Evolutionary conservation across 495 filamentous ascomycete species (phyloP), one percentile per base, ranked within the genome.

Genomic region (Patellaria atrata): DNA sequence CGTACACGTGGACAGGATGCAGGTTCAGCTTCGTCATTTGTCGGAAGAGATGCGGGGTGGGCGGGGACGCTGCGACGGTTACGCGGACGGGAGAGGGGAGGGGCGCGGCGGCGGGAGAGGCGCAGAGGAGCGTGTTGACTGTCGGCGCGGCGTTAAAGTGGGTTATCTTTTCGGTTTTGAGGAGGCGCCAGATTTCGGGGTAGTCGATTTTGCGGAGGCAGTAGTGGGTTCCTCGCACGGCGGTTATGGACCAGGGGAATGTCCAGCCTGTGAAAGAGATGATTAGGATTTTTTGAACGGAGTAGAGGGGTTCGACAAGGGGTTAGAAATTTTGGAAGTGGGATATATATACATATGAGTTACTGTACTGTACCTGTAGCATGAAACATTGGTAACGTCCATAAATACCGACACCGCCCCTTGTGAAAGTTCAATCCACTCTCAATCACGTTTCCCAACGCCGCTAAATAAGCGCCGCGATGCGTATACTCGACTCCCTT

Each of bases 131-230:
- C 0, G 85, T 97, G 57, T 94, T 94, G 28, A 97, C 89, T 2
- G 89, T 97, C 10, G 89, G 89, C 4, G 89, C 89, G 4, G 89
- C 89, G 50, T 84, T 87, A 65, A 86, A 96, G 58, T 97, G 89
- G 4, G 84, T 96, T 37, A 96, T 75, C 9, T 67, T 59, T 50
- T 94, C 82, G 23, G 79, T 63, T 48, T 83, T 87, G 16, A 97
- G 63, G 5, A 96, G 54, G 23, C 64, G 61, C 89, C 89, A 97
- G 38, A 97, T 93, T 36, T 84, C 64, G 0, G 79, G 71, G 48
- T 97, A 97, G 58, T 94, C 85, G 37, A 97, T 80, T 61, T 91
- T 94, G 44, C 89, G 71, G 14, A 96, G 65, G 54, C 84, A 93
- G 54, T 91, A 93, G 59, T 97, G 84, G 5, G 87, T 94, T 19